Evolutionary conservation across 164 flowering plant genomes (phyloP), one percentile per base, ranked within the genome.

Genomic region (Stephania cephalantha): DNA sequence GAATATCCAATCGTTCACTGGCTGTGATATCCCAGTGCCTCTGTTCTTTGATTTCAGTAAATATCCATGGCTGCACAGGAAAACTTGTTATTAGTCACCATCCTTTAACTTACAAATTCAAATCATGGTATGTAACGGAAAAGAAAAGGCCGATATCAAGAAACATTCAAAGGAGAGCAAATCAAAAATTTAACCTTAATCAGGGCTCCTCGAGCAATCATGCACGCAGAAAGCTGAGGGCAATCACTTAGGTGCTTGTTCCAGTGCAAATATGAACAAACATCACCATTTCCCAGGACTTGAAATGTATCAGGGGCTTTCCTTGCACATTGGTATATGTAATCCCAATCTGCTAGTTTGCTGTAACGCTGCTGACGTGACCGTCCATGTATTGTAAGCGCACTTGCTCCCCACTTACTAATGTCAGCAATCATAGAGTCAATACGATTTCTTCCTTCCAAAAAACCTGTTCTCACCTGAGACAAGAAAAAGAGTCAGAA

Each of bases 21-120:
- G 99, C 92, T 76, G 85, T 89, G 82, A 95, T 95, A 82, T 95
- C 99, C 99, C 99, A 95, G 74, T 95, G 92, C 81, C 97, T 87
- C 79, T 93, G 97, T 78, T 95, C 99, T 82, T 95, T 95, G 50
- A 95, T 88, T 86, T 95, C 99, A 76, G 97, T 93, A 79, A 95
- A 95, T 77, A 95, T 73, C 99, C 99, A 95, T 53, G 99, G 99
- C 99, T 95, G 89, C 82, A 81, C 75, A 71, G 70, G 35, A 79
- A 12, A 79, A 31, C 5, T 69, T n/a, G 35, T 76, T 71, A 71
- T 22, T 52, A 67, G 44, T 55, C 20, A 72, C 68, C 20, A 30
- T 20, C 63, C 70, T 50, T 61, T 61, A 69, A 52, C 55, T 53
- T 46, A 50, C 53, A 29, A 29, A 10, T 22, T 53, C 7, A 25